phyloP scores from a whole-genome alignment of 1,139 yeast species.

The Protomyces pachydermus region DNA sequence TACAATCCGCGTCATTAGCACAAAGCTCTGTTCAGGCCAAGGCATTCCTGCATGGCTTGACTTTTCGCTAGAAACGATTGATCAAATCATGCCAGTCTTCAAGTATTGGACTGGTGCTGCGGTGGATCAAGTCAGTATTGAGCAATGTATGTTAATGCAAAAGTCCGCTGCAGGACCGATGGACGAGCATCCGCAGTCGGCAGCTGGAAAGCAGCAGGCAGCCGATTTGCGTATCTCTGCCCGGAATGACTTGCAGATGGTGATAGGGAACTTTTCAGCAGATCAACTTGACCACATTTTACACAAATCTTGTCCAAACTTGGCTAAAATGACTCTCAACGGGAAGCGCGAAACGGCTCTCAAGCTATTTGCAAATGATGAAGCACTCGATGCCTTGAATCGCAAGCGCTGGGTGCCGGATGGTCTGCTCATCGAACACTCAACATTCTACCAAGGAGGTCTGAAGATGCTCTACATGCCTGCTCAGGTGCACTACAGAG shows the following conservation, averaged over 20 bases:
- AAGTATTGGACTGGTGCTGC: conserved; percentile 22
- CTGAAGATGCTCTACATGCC: conserved; percentile 24
- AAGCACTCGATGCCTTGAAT: conserved; percentile 17
- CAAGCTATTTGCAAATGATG: conserved; percentile 20
- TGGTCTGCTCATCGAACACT: conserved; percentile 21
- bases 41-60: conserved; percentile 18
- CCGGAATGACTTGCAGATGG: conserved; percentile 13
- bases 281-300: conserved; percentile 17
- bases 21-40: conserved; percentile 17
- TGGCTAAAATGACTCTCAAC: conserved; percentile 5
- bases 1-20: conserved; percentile 13
- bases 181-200: conserved; percentile 3
- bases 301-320: conserved; percentile 5
- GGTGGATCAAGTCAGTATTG: conserved; percentile 2
- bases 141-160: conserved; percentile 24
- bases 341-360: conserved; percentile 21
- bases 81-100: conserved; percentile 21
- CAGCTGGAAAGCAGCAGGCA: conserved; percentile 12
- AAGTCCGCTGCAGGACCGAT: conserved; percentile 11
- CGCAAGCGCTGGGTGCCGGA: conserved; percentile 22
- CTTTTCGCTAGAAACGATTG: conserved; percentile 14
- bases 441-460: conserved; percentile 17
- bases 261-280: conserved; percentile 15
- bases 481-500: conserved; percentile 8
- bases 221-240: conserved; percentile 14